Evolutionary conservation across 108 stramenopile genomes (phyloP).

Genomic region (Chaetoceros tenuissimus): DNA sequence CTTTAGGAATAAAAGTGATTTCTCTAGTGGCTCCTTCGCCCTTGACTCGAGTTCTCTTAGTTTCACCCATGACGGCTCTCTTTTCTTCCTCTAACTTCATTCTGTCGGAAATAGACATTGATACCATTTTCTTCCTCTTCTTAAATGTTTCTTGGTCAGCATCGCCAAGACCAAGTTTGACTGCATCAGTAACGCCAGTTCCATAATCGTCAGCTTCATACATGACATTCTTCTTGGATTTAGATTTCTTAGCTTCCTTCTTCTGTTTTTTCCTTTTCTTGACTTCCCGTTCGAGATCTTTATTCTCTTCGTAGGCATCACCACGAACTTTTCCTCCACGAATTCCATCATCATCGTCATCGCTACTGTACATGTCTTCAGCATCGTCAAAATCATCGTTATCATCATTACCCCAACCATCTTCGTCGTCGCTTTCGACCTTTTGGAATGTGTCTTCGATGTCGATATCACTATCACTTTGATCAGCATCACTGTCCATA

Average conservation of each 20-base stretch:
- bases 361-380: constrained; percentile 14
- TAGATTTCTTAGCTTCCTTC: constrained; percentile 10
- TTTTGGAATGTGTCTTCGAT: constrained; percentile 19
- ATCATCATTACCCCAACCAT: constrained; percentile 24
- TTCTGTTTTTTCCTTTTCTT: constrained; percentile 19
- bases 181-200: constrained; percentile 26
- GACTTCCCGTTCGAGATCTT: constrained; percentile 11
- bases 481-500: constrained; percentile 78
- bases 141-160: constrained; percentile 28
- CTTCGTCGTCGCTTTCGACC: constrained; percentile 19
- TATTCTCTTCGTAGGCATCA: constrained; percentile 54
- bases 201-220: constrained; percentile 58
- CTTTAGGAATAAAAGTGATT: constrained; percentile 64
- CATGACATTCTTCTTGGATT: constrained; percentile 44
- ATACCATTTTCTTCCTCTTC: constrained; percentile 41
- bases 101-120: constrained; percentile 64
- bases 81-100: constrained; percentile 45
- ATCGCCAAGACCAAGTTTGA: constrained; percentile 51
- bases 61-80: constrained; percentile 23
- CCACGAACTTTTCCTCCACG: constrained; percentile 70
- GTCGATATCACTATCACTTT: constrained; percentile 29
- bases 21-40: constrained; percentile 63
- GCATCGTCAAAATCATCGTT: constrained; percentile 12
- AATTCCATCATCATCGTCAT: constrained; percentile 76
- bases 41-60: constrained; percentile 27